Conservation (phyloP, 2,329 filamentous ascomycete species). For the Fusarium sp. region DNA sequence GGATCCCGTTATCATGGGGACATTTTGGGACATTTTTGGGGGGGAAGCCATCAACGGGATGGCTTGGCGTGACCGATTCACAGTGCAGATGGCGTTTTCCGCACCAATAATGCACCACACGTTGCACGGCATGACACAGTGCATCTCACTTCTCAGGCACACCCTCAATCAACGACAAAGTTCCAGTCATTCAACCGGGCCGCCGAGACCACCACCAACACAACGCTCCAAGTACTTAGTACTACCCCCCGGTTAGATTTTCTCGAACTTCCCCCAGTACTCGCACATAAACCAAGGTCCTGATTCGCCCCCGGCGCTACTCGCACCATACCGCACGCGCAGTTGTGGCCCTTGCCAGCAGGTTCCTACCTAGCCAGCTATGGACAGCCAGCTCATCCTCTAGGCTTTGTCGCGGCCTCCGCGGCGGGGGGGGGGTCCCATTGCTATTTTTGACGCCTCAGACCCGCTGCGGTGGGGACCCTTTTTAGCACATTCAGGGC, state of each 20-base stretch:
- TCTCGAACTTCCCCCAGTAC: background rate
- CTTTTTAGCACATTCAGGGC: constrained; percentile 14
- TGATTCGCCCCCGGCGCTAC: constrained; percentile 2
- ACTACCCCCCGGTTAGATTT: background rate
- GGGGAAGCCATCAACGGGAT: constrained; percentile 16
- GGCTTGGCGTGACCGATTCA: constrained; percentile 24
- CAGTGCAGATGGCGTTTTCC: constrained; percentile 1
- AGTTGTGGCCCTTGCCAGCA: background rate
- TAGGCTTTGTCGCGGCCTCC: constrained; percentile 26
- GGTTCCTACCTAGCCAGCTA: background rate
- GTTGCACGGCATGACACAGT: background rate
- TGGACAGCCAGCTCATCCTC: constrained; percentile 2
- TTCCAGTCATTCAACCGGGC: background rate
- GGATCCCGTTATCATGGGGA: constrained; percentile 37
- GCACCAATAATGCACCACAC: constrained; percentile 1
- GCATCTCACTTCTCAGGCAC: background rate
- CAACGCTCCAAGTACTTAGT: background rate
- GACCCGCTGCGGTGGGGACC: constrained; percentile 29
- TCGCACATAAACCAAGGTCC: background rate
- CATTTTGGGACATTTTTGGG: constrained; percentile 4
- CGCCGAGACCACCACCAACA: constrained; percentile 1
- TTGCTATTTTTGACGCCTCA: constrained; percentile 42
- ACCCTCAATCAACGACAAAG: background rate
- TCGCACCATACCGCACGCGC: background rate
- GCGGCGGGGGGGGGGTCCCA: constrained; percentile 21